Evolutionary conservation across 2,329 filamentous ascomycete genomes (phyloP).

Genomic region (Tolypocladium album): DNA sequence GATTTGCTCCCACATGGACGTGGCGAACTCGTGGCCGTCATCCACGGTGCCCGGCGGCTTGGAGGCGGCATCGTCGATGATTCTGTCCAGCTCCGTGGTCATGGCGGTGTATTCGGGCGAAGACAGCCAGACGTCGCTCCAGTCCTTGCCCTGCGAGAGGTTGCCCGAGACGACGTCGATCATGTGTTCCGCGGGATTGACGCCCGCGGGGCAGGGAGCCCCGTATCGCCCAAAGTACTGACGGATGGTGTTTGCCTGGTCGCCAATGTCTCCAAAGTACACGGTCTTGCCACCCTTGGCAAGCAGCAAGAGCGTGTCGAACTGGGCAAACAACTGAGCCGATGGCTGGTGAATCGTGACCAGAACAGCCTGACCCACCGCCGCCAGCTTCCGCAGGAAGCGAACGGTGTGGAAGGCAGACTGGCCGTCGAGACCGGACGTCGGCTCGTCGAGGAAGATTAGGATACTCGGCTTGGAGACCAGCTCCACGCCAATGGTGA

Average conservation of each 20-base stretch:
- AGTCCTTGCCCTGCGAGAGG: constrained; percentile 39
- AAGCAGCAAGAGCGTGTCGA: constrained; percentile 54
- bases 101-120: constrained; percentile 48
- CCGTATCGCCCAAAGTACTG: constrained; percentile 59
- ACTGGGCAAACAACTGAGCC: constrained; percentile 53
- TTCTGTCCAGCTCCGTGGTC: constrained; percentile 50
- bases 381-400: constrained; percentile 55
- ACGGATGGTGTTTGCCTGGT: constrained; percentile 40
- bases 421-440: constrained; percentile 56
- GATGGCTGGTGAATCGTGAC: constrained; percentile 64
- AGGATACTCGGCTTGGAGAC: constrained; percentile 50
- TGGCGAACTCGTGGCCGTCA: constrained; percentile 61
- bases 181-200: constrained; percentile 71
- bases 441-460: constrained; percentile 53
- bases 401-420: constrained; percentile 56
- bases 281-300: constrained; percentile 55
- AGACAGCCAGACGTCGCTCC: constrained; percentile 61
- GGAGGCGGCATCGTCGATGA: constrained; percentile 43
- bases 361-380: constrained; percentile 55
- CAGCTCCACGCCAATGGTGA: constrained; percentile 51
- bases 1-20: constrained; percentile 51
- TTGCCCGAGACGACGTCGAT: constrained; percentile 46
- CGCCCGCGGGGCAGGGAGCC: constrained; percentile 47
- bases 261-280: constrained; percentile 57
- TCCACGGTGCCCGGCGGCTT: constrained; percentile 28